These are phyloP conservation scores for Rhytidhysteron rufulum DNA, from an alignment of 2,329 filamentous ascomycete genomes.

Conservation along the genomic window DNA sequence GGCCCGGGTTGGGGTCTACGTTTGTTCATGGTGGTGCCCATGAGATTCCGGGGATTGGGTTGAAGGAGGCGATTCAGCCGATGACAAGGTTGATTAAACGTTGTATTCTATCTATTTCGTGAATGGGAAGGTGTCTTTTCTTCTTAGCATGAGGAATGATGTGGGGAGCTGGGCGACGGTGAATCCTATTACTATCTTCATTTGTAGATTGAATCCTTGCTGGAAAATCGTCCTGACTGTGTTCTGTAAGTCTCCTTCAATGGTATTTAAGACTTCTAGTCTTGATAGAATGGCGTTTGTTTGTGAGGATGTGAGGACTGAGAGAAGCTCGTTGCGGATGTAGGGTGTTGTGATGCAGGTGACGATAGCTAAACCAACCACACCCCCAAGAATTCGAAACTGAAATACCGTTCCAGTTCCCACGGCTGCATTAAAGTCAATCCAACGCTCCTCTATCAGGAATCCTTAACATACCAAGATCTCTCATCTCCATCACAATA, in stretches of 20 bases:
- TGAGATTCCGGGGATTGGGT: constrained; percentile 9
- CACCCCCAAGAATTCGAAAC: constrained; percentile 10
- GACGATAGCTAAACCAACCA: constrained; percentile 9
- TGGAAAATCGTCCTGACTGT: constrained; percentile 6
- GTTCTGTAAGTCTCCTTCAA: too few relatives aligned
- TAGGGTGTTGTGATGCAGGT: constrained; percentile 11
- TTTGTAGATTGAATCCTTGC: constrained; percentile 13
- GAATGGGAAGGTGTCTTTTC: too few relatives aligned
- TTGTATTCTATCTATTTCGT: too few relatives aligned
- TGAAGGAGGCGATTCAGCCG: too few relatives aligned
- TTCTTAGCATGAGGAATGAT: constrained; percentile 7
- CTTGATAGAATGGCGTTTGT: not conserved
- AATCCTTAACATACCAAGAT: constrained; percentile 9
- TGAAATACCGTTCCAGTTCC: constrained; percentile 9
- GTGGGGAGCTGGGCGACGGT: constrained; percentile 9
- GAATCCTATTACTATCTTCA: constrained; percentile 12
- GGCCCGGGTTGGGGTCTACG: not conserved
- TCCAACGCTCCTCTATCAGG: not conserved
- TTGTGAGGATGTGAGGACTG: constrained; percentile 3
- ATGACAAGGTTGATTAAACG: too few relatives aligned
- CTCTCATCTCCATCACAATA: constrained; percentile 9
- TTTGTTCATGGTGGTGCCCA: constrained; percentile 7
- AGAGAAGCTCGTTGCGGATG: constrained; percentile 4
- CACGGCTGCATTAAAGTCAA: constrained; percentile 5
- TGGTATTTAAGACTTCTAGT: constrained; percentile 1